Evolutionary conservation across 805 yeast genomes (phyloP).

Genomic region (Tetrapisispora taiwanensis): DNA sequence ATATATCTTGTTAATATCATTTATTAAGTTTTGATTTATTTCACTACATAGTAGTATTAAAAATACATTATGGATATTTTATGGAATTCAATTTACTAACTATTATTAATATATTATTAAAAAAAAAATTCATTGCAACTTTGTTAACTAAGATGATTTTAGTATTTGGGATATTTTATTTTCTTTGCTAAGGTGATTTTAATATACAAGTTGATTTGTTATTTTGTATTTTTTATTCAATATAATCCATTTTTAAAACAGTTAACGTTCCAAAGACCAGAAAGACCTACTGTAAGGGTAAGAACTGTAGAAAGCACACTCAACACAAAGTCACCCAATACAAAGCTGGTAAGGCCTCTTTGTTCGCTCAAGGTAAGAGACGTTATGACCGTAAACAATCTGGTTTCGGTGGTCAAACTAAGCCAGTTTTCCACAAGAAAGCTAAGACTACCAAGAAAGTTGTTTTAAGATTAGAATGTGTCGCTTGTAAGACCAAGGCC

Average conservation of each 20-base stretch:
- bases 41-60: no score
- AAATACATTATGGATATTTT: no score
- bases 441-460: conserved; percentile 99
- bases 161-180: no score
- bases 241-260: no score
- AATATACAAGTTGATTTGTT: neutral
- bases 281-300: conserved; percentile 99
- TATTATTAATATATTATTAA: no score
- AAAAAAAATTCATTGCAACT: no score
- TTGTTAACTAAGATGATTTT: no score
- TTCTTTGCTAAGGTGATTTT: no score
- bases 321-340: conserved; percentile 99
- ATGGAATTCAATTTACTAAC: no score
- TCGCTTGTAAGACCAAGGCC: conserved; percentile 95
- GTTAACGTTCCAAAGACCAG: conserved; percentile 99
- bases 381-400: conserved; percentile 99
- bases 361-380: conserved; percentile 99
- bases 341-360: conserved; percentile 99
- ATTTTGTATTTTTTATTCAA: no score
- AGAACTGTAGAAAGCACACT: conserved; percentile 98
- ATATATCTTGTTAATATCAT: no score
- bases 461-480: conserved; percentile 98
- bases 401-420: conserved; percentile 99
- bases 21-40: no score
- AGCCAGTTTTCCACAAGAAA: conserved; percentile 99